A percentile compares a stretch with the other conserved stretches of the same genome.
phyloP scores from a whole-genome alignment of 108 stramenopile species.

The Pseudonitzschia multiseries region DNA sequence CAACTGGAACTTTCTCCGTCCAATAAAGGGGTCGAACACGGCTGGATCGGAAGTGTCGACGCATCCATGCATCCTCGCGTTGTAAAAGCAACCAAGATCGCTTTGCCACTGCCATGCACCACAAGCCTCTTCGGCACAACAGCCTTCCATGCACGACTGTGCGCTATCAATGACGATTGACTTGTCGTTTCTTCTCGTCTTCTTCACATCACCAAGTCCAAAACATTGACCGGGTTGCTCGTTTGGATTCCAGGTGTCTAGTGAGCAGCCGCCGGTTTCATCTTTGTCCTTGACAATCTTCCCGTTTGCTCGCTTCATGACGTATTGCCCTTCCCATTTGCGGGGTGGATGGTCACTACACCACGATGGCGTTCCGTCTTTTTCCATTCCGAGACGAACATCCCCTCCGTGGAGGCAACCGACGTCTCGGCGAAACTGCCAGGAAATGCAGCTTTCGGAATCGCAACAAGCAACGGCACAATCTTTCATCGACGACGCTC shows the following conservation, averaged over 20 bases:
- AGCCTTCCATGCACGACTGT: slow-evolving; percentile 46
- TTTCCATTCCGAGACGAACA: slow-evolving; percentile 54
- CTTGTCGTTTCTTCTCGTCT: background rate
- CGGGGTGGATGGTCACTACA: slow-evolving; percentile 56
- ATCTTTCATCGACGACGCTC: slow-evolving; percentile 23
- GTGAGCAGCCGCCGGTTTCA: background rate
- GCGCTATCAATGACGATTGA: slow-evolving; percentile 13
- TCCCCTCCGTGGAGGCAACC: slow-evolving; percentile 56
- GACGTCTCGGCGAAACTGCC: slow-evolving; percentile 49
- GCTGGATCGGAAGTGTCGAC: slow-evolving; percentile 40
- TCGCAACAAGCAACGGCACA: slow-evolving; percentile 48
- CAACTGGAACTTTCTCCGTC: slow-evolving; percentile 42
- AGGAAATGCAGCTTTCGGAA: slow-evolving; percentile 40
- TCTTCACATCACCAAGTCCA: slow-evolving; percentile 52
- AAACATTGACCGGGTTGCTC: slow-evolving; percentile 59
- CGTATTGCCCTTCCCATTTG: slow-evolving; percentile 51
- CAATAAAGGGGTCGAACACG: slow-evolving; percentile 55
- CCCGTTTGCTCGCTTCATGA: slow-evolving; percentile 24
- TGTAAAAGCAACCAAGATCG: slow-evolving; percentile 53
- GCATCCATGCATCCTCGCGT: slow-evolving; percentile 43
- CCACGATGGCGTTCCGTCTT: slow-evolving; percentile 50
- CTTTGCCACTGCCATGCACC: slow-evolving; percentile 55
- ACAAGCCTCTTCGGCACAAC: slow-evolving; percentile 48
- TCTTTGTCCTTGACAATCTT: slow-evolving; percentile 23
- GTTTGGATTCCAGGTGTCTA: slow-evolving; percentile 51